Base-by-base conservation (phyloP, 352 stramenopile genomes). In the Blastocystis sp. region DNA sequence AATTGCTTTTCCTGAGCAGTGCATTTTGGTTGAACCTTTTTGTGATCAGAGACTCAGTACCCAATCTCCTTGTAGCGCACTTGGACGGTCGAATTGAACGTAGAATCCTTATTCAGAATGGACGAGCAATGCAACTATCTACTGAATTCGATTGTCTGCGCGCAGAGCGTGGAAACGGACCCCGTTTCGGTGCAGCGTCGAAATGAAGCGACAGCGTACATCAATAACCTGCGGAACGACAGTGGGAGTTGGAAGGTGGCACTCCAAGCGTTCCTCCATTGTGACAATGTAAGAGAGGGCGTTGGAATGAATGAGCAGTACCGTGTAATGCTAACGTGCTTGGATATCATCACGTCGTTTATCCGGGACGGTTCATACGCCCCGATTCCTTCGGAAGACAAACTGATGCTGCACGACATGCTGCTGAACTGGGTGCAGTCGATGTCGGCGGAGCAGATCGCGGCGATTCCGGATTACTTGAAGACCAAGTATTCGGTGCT, bases 101-200 rank as follows among this genome's bases (percentile, higher is more conserved):
- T n/a, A n/a, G n/a, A n/a, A n/a, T n/a, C n/a, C n/a, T n/a, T 48
- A 48, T 72, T 44, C 24, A 81, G 21, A 81, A 81, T 81, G 69
- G 53, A 81, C 29, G 49, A 42, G 36, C 11, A 63, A n/a, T 81
- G 69, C 46, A 81, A 81, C 36, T 51, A 81, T 24, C 29, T 81
- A 42, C 44, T 63, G 56, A 27, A 59, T 24, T 48, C 69, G 27
- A 81, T 81, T 61, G 63, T 81, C 34, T 81, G 29, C 40, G 69
- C 69, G 1, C 48, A 81, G n/a, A 51, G 56, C 11, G 48, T 29
- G 9, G 69, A 81, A 63, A 46, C 69, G 16, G 44, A 48, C 24
- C 14, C 29, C 29, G 32, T 16, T 21, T 65, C 69, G 21, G 29
- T 49, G 8, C 24, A 81, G 34, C 32, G 69, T 16, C 54, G 38